A percentile compares a stretch with the other conserved stretches of the same genome.
These are phyloP conservation scores for Termitomyces sp. DNA, from an alignment of 768 basidiomycete species.

Conservation along the genomic window DNA sequence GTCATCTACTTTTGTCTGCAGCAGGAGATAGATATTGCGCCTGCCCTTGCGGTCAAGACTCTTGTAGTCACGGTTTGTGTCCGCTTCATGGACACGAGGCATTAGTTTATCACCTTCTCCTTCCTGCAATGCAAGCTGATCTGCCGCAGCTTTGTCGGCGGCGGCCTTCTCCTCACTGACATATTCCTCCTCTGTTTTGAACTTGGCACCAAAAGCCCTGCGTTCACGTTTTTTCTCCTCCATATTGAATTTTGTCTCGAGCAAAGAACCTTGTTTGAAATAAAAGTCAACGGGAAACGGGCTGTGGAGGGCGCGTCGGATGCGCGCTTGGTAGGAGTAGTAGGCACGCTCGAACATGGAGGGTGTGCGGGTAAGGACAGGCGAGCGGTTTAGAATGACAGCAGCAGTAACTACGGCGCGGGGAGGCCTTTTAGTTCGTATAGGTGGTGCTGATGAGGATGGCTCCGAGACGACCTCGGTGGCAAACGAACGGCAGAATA, in stretches of 20 bases:
- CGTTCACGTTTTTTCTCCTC: conserved; percentile 74
- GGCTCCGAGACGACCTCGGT: conserved; percentile 33
- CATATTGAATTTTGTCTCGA: conserved; percentile 75
- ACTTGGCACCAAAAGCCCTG: conserved; percentile 66
- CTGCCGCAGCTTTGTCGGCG: conserved; percentile 55
- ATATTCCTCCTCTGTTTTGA: conserved; percentile 43
- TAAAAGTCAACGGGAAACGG: conserved; percentile 90
- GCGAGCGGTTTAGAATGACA: conserved; percentile 76
- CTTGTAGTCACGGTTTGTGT: conserved; percentile 55
- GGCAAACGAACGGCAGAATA: conserved; percentile 36
- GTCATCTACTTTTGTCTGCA: conserved; percentile 48
- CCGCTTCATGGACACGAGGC: conserved; percentile 60
- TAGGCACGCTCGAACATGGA: conserved; percentile 77
- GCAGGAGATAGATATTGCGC: conserved; percentile 85
- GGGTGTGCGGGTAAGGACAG: conserved; percentile 68
- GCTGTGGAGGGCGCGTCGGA: conserved; percentile 82
- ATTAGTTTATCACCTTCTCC: conserved; percentile 62
- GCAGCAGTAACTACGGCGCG: conserved; percentile 46
- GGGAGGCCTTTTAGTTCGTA: conserved; percentile 15
- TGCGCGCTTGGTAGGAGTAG: conserved; percentile 78
- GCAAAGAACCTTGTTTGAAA: conserved; percentile 87
- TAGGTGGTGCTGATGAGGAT: conserved; percentile 14
- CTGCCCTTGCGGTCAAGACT: conserved; percentile 81
- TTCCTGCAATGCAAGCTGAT: conserved; percentile 53
- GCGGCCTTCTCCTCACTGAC: conserved; percentile 41